A percentile compares a stretch with the other conserved stretches of the same genome.
These are phyloP conservation scores for Huntiella abstrusa DNA, from an alignment of 2,329 filamentous ascomycete genomes.

Conservation along the genomic window DNA sequence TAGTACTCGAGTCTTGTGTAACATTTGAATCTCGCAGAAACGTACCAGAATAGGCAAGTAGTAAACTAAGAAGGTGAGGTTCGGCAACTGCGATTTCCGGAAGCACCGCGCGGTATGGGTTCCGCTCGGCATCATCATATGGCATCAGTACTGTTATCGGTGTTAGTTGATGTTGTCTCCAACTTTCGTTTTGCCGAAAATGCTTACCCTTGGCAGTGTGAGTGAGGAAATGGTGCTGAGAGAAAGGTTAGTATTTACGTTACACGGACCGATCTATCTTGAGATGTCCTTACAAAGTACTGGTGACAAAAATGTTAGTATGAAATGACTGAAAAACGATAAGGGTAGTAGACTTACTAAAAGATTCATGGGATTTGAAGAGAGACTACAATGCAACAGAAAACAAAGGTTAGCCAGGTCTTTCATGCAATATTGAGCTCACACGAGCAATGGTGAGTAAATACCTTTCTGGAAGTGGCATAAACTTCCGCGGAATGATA, in stretches of 20 bases:
- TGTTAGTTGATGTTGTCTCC: background rate
- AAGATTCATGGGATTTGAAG: conserved; percentile 62
- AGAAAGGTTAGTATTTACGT: conserved; percentile 6
- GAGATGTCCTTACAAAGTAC: conserved; percentile 26
- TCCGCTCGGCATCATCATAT: conserved; percentile 32
- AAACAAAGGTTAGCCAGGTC: background rate
- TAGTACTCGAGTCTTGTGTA: background rate
- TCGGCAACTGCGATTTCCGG: conserved; percentile 47
- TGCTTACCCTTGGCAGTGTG: conserved; percentile 50
- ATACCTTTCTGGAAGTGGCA: conserved; percentile 27
- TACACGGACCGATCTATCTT: conserved; percentile 1
- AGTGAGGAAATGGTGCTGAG: conserved; percentile 46
- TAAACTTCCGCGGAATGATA: conserved; percentile 28
- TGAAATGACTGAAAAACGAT: background rate
- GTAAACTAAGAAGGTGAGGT: conserved; percentile 53
- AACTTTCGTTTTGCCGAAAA: background rate
- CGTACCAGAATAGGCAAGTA: conserved; percentile 53
- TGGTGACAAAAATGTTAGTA: conserved; percentile 15
- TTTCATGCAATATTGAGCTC: no score
- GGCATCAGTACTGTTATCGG: conserved; percentile 24
- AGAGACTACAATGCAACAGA: conserved; percentile 23
- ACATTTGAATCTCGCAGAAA: background rate
- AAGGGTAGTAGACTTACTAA: conserved; percentile 24
- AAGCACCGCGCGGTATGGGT: conserved; percentile 31
- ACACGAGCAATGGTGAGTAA: conserved; percentile 8